Conservation (phyloP, 345 rosid genomes). For the Adansonia digitata region DNA sequence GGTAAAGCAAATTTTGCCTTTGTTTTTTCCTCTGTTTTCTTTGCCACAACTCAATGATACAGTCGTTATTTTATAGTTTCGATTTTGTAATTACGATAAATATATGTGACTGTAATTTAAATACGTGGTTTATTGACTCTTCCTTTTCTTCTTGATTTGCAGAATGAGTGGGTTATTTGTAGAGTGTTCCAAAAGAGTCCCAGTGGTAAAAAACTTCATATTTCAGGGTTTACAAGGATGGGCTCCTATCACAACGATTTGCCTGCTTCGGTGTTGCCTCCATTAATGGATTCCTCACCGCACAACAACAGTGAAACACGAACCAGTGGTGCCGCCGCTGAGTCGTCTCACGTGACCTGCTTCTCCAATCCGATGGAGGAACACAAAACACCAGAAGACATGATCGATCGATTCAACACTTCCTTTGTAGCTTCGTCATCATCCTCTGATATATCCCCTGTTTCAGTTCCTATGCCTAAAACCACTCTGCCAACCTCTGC, state of each 20-base stretch:
- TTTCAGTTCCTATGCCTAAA: too few species aligned
- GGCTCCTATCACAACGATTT: too few species aligned
- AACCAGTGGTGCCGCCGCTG: conserved; percentile 12
- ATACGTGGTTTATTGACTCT: neutral
- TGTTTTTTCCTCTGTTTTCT: neutral
- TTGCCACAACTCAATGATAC: too few species aligned
- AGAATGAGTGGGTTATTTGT: conserved; percentile 83
- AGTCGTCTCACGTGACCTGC: conserved; percentile 74
- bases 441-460: too few species aligned
- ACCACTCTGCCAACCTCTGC: too few species aligned
- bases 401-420: conserved; percentile 25
- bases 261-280: too few species aligned
- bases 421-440: conserved; percentile 31
- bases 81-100: too few species aligned
- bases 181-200: conserved; percentile 60
- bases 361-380: conserved; percentile 63
- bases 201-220: conserved; percentile 46
- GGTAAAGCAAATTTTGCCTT: conserved; percentile 23
- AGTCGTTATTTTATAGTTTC: too few species aligned
- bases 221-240: too few species aligned
- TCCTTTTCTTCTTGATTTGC: conserved; percentile 20
- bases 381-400: conserved; percentile 28
- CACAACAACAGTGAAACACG: conserved; percentile 25
- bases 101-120: too few species aligned
- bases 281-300: conserved; percentile 57